Base-by-base conservation (phyloP, 1,284 basidiomycete genomes). In the Peniophora sp. region DNA sequence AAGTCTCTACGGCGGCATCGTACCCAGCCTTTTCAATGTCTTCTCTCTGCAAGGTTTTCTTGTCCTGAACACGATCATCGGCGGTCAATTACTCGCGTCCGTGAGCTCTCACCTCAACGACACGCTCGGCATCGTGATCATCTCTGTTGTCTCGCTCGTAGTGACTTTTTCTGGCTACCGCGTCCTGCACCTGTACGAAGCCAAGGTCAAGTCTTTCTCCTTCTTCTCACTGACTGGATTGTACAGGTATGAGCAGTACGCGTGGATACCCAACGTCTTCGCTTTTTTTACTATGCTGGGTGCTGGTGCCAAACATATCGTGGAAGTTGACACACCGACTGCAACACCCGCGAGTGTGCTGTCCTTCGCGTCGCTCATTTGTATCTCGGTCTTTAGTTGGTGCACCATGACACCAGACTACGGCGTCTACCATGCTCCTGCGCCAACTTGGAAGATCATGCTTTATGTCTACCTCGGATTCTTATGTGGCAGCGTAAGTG, bases 41-140 rank as follows among this genome's bases (percentile, higher is more conserved):
- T 56, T 81, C 47, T 71, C 76, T 45, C 74, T 81, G 67, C 69
- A 86, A 62, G 85, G 86, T 0, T 91, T 81, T 65, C 69, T 85
- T 48, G 77, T 88, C 45, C 66, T 93, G 50, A 86, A 85, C 59
- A 78, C 75, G 48, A 89, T 91, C 58, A 71, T 88, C 48, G 88
- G 85, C 5, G 89, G 86, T 0, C 86, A 90, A 62, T 78, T 82
- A 1, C 67, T 91, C 41, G 77, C 80, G 2, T 76, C 80, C 34
- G 78, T 82, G 8, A 83, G 78, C 41, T 62, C 65, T 17, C 69
- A 69, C 50, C 58, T 81, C 16, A 58, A 72, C 52, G 74, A 73
- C 45, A 74, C 77, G 0, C 51, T 88, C 5, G 91, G 91, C 1
- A 92, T 93, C 54, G 83, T 89, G 16, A 83, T 93, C 51, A 85